These are phyloP conservation scores for Sclerotinia spermophila DNA, from an alignment of 2,329 filamentous ascomycete genomes.

Conservation along the genomic window DNA sequence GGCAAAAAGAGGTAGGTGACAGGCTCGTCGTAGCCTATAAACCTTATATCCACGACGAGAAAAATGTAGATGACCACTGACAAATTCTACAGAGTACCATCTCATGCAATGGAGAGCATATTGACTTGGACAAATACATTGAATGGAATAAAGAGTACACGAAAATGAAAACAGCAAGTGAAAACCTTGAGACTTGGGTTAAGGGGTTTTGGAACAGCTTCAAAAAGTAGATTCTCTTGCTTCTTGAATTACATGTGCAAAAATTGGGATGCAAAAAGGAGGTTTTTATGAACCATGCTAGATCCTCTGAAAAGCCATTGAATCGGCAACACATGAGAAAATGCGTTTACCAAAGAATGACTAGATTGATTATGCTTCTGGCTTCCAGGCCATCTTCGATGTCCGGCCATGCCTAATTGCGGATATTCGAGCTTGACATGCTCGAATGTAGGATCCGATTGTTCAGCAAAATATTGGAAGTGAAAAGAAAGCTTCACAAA, in stretches of 20 bases:
- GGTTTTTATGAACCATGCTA: background rate
- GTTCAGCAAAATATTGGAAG: background rate
- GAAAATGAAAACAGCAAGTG: background rate
- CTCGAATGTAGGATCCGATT: background rate
- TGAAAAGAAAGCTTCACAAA: background rate
- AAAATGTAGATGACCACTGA: background rate
- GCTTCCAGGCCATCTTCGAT: background rate
- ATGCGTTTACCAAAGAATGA: background rate
- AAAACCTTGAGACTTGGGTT: background rate
- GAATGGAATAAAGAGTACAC: background rate
- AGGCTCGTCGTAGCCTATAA: background rate
- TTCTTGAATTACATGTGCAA: background rate
- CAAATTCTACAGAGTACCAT: background rate
- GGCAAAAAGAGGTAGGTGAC: no score
- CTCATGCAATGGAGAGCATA: background rate
- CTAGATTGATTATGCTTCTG: background rate
- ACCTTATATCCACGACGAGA: background rate
- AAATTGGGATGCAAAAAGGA: background rate
- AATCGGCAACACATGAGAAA: background rate
- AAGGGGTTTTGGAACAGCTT: background rate
- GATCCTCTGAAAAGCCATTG: background rate
- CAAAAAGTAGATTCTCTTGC: background rate
- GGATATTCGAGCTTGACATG: background rate
- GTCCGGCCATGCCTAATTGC: background rate
- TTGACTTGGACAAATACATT: background rate